These are phyloP conservation scores for Cercospora beticola DNA, from an alignment of 2,329 filamentous ascomycete species.

Conservation along the genomic window DNA sequence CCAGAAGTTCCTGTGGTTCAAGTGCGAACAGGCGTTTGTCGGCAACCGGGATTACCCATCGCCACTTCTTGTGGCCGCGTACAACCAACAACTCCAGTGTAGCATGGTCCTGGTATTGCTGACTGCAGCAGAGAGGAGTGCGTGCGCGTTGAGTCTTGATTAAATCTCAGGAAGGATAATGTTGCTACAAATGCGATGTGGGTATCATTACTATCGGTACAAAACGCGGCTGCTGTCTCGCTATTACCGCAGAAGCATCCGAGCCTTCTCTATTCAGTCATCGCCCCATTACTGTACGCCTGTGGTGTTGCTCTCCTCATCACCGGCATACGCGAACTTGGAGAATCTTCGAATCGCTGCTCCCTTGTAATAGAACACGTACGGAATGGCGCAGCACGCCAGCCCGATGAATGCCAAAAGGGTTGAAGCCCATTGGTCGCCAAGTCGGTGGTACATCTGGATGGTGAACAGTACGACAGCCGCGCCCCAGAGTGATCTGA, in stretches of 20 bases:
- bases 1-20: neutral
- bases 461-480: slow-evolving; percentile 34
- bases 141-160: too few species aligned
- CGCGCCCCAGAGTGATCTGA: slow-evolving; percentile 25
- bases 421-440: slow-evolving; percentile 49
- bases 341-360: slow-evolving; percentile 66
- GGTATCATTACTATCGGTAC: neutral
- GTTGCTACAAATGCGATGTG: neutral
- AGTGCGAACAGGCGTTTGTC: neutral
- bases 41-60: neutral
- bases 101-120: neutral
- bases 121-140: neutral
- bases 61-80: neutral
- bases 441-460: slow-evolving; percentile 44
- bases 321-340: slow-evolving; percentile 68
- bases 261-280: neutral
- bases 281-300: slow-evolving; percentile 21
- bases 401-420: slow-evolving; percentile 47
- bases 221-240: neutral
- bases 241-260: neutral
- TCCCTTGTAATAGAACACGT: slow-evolving; percentile 76
- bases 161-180: too few species aligned
- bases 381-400: slow-evolving; percentile 44
- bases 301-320: slow-evolving; percentile 48
- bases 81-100: neutral